A percentile compares a stretch with the other conserved stretches of the same genome.
Evolutionary conservation across 805 yeast species (phyloP).

Genomic region (Spathaspora arborariae): DNA sequence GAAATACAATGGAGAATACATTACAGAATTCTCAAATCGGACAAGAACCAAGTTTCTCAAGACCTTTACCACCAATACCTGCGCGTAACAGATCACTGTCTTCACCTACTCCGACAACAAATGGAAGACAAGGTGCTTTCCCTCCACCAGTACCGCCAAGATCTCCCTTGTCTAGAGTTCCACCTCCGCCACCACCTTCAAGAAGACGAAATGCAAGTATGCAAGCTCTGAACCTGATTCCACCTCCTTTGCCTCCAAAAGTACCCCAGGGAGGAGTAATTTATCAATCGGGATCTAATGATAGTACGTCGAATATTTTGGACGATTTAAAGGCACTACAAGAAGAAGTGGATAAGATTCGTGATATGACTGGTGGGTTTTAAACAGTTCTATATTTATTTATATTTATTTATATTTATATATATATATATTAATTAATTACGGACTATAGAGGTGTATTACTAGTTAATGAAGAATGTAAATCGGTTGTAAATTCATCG

Average conservation of each 20-base stretch:
- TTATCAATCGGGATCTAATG: conserved; percentile 10
- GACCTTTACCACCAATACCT: conserved; percentile 19
- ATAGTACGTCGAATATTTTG: conserved; percentile 49
- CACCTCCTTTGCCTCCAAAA: conserved; percentile 30
- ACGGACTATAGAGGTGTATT: neutral
- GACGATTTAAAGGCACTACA: conserved; percentile 66
- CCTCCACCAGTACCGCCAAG: conserved; percentile 23
- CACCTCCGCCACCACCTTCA: conserved; percentile 43
- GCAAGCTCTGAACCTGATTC: conserved; percentile 1
- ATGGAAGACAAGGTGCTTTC: neutral
- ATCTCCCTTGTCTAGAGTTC: conserved; percentile 26
- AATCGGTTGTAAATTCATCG: conserved; percentile 5
- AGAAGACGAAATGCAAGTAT: conserved; percentile 20
- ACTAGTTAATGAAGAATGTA: neutral
- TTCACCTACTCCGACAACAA: neutral
- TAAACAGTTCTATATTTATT: conserved; percentile 10
- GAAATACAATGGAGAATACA: conserved; percentile 31
- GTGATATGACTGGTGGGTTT: conserved; percentile 44
- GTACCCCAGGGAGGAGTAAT: conserved; percentile 5
- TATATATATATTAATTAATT: neutral
- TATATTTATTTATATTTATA: neutral
- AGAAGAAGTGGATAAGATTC: conserved; percentile 62
- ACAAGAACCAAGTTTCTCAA: conserved; percentile 2
- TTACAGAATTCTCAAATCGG: conserved; percentile 26
- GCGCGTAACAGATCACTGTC: conserved; percentile 23